A percentile compares a stretch with the other conserved stretches of the same genome.
Evolutionary conservation across 495 filamentous ascomycete species (phyloP).

Genomic region (Neurospora pannonica): DNA sequence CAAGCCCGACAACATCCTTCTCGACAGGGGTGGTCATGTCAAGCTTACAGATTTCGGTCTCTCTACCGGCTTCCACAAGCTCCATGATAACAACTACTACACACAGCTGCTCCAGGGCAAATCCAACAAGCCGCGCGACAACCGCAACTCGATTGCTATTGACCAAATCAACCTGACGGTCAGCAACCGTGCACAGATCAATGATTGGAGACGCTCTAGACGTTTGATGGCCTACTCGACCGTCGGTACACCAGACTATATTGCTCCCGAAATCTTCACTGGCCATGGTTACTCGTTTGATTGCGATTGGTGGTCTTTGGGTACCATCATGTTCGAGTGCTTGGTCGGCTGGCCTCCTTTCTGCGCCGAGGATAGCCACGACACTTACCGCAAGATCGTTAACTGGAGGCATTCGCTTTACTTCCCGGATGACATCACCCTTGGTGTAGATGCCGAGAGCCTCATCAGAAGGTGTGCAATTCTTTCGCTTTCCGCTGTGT

Average conservation of each 20-base stretch:
- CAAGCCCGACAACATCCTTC: constrained; percentile 97
- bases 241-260: constrained; percentile 97
- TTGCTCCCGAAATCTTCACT: constrained; percentile 96
- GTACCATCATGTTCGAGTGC: constrained; percentile 99
- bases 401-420: constrained; percentile 94
- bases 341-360: constrained; percentile 98
- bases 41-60: constrained; percentile 98
- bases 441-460: constrained; percentile 78
- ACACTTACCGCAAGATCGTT: constrained; percentile 98
- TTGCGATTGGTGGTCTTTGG: constrained; percentile 98
- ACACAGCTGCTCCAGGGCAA: constrained; percentile 82
- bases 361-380: constrained; percentile 93
- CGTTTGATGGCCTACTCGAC: constrained; percentile 95
- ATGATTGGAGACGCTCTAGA: constrained; percentile 95
- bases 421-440: constrained; percentile 88
- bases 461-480: constrained; percentile 67
- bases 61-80: constrained; percentile 94
- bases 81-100: constrained; percentile 97
- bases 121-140: constrained; percentile 59
- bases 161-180: constrained; percentile 98
- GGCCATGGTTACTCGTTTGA: constrained; percentile 90
- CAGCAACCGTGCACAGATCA: constrained; percentile 91
- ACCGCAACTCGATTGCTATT: constrained; percentile 84
- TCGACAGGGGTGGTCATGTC: constrained; percentile 91
- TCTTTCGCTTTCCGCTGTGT: neutral